phyloP scores from a whole-genome alignment of 495 filamentous ascomycete genomes.

The Jackrogersella minutella region DNA sequence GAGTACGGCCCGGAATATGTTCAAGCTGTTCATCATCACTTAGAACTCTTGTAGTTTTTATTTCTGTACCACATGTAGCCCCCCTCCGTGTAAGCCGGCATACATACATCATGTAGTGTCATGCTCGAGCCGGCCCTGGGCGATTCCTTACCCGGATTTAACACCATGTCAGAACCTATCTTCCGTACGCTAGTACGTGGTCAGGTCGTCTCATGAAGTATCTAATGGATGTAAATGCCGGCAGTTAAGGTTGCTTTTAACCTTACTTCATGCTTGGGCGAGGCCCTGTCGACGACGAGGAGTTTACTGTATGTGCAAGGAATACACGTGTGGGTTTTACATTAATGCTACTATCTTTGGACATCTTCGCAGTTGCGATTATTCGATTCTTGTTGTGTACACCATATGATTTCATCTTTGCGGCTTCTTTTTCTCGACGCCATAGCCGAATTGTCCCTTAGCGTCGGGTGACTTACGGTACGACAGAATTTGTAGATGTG shows the following conservation, averaged over 20 bases:
- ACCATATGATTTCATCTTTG: constrained; percentile 6
- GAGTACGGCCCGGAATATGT: neutral
- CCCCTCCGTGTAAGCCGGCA: constrained; percentile 16
- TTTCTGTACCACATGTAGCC: constrained; percentile 8
- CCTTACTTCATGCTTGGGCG: constrained; percentile 9
- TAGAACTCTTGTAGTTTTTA: constrained; percentile 3
- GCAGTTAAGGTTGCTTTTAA: constrained; percentile 25
- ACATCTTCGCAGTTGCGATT: constrained; percentile 10
- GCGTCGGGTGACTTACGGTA: neutral
- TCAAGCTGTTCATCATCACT: neutral
- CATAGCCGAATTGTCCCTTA: constrained; percentile 20
- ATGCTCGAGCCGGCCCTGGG: constrained; percentile 8
- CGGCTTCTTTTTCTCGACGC: constrained; percentile 11
- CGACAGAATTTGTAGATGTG: constrained; percentile 1
- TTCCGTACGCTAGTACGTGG: constrained; percentile 12
- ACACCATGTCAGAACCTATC: constrained; percentile 16
- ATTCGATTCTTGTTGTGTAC: no score
- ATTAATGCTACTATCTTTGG: constrained; percentile 16
- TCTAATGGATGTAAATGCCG: constrained; percentile 11
- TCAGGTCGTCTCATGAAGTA: neutral
- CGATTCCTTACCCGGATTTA: neutral
- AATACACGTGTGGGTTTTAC: constrained; percentile 15
- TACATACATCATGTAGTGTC: neutral
- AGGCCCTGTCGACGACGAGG: neutral
- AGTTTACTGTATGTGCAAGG: neutral